Evolutionary conservation across 805 yeast genomes (phyloP).

Genomic region (Pachysolen tannophilus): DNA sequence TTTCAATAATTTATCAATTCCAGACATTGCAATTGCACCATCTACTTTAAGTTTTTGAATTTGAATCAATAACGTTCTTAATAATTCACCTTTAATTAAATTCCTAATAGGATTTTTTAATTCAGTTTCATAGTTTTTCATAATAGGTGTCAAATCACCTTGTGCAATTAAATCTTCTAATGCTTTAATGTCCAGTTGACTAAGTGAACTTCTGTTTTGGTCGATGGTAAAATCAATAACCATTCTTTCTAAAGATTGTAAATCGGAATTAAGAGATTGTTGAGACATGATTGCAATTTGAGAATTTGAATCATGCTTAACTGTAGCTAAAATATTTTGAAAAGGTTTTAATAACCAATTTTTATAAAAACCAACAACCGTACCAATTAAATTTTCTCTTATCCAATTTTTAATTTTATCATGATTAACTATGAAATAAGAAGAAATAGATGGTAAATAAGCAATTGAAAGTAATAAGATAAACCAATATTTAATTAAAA

Average conservation of each 20-base stretch:
- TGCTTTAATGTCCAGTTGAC: conserved; percentile 13
- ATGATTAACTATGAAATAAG: conserved; percentile 40
- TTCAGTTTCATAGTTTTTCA: conserved; percentile 75
- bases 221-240: conserved; percentile 54
- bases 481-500: conserved; percentile 52
- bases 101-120: conserved; percentile 62
- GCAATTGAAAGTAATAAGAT: conserved; percentile 28
- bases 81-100: conserved; percentile 56
- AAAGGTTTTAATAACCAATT: conserved; percentile 85
- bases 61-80: conserved; percentile 78
- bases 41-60: conserved; percentile 96
- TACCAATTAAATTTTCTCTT: conserved; percentile 50
- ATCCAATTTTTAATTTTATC: conserved; percentile 49
- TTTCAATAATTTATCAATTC: conserved; percentile 82
- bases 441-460: conserved; percentile 47
- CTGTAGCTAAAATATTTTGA: conserved; percentile 61
- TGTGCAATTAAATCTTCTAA: conserved; percentile 37
- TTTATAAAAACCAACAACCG: conserved; percentile 54
- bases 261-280: conserved; percentile 69
- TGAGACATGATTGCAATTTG: conserved; percentile 73
- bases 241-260: conserved; percentile 82
- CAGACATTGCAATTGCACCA: conserved; percentile 81
- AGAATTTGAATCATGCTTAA: conserved; percentile 74
- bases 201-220: background rate
- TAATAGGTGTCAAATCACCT: conserved; percentile 75